These are phyloP conservation scores for Erodium texanum DNA, from an alignment of 441 rosid species.

Conservation along the genomic window DNA sequence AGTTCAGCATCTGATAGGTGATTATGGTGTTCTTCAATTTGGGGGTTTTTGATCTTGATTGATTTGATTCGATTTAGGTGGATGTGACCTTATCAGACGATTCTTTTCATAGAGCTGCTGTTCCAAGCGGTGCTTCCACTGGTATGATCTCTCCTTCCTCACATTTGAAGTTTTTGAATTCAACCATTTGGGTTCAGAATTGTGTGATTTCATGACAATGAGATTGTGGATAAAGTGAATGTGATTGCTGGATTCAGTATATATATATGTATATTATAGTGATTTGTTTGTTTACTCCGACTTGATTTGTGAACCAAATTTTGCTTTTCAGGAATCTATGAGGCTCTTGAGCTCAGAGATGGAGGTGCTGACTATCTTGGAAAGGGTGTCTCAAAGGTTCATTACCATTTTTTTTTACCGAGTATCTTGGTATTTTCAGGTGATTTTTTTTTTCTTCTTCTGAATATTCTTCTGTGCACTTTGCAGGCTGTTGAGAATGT, in stretches of 20 bases:
- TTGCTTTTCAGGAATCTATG: slow-evolving; percentile 54
- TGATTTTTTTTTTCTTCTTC: not conserved
- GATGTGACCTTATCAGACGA: slow-evolving; percentile 51
- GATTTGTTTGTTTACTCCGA: not conserved
- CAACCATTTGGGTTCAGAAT: too few species aligned
- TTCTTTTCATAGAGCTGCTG: slow-evolving; percentile 52
- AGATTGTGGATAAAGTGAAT: too few species aligned
- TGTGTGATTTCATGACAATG: too few species aligned
- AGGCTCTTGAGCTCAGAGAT: slow-evolving; percentile 93
- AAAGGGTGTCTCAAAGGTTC: slow-evolving; percentile 83
- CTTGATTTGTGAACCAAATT: not conserved
- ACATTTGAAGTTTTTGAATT: not conserved
- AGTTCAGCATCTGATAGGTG: not conserved
- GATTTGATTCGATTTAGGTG: slow-evolving; percentile 14
- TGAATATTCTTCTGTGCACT: not conserved
- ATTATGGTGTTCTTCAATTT: not conserved
- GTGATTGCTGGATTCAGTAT: too few species aligned
- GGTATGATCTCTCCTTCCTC: slow-evolving; percentile 33
- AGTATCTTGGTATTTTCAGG: not conserved
- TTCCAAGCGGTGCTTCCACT: slow-evolving; percentile 90
- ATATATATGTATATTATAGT: too few species aligned
- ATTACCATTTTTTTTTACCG: not conserved
- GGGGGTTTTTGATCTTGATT: not conserved
- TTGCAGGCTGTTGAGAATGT: slow-evolving; percentile 83
- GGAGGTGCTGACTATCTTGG: slow-evolving; percentile 96